A percentile compares a stretch with the other conserved stretches of the same genome.
Conservation (phyloP, 1,284 basidiomycete genomes). For the Cutaneotrichosporon sp. region DNA sequence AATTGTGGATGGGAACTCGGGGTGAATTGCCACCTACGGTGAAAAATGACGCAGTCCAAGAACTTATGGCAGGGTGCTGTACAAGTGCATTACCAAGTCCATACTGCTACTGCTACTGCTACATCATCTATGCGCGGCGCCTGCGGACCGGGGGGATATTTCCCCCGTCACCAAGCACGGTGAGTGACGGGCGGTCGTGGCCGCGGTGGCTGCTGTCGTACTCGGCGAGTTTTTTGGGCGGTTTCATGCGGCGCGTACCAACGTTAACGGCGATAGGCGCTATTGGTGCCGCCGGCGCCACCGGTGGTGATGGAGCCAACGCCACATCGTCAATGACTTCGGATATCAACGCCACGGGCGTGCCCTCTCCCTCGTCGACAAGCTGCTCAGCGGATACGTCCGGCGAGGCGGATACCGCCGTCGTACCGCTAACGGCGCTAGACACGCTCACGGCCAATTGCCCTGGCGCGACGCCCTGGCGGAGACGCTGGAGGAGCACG, state of each 20-base stretch:
- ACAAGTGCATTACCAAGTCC: too few species aligned
- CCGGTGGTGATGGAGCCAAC: background rate
- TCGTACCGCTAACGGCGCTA: background rate
- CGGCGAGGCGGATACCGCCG: background rate
- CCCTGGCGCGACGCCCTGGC: background rate
- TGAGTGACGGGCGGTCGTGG: conserved; percentile 14
- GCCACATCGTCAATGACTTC: background rate
- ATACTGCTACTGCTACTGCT: too few species aligned
- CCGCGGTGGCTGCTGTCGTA: conserved; percentile 10
- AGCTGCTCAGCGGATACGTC: background rate
- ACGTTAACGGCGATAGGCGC: background rate
- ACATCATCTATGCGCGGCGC: too few species aligned
- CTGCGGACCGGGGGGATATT: conserved; percentile 15
- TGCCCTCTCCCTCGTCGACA: background rate
- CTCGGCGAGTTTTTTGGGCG: background rate
- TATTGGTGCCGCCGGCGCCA: background rate
- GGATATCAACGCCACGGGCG: too few species aligned
- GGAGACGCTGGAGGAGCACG: conserved; percentile 17
- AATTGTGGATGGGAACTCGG: too few species aligned
- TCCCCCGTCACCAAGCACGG: conserved; percentile 20
- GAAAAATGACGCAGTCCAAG: too few species aligned
- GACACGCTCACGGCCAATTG: background rate
- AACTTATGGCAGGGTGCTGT: too few species aligned
- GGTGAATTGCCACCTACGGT: too few species aligned
- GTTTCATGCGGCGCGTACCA: background rate